Base-by-base conservation (phyloP, 2,329 filamentous ascomycete species). In the Alternaria sp. region DNA sequence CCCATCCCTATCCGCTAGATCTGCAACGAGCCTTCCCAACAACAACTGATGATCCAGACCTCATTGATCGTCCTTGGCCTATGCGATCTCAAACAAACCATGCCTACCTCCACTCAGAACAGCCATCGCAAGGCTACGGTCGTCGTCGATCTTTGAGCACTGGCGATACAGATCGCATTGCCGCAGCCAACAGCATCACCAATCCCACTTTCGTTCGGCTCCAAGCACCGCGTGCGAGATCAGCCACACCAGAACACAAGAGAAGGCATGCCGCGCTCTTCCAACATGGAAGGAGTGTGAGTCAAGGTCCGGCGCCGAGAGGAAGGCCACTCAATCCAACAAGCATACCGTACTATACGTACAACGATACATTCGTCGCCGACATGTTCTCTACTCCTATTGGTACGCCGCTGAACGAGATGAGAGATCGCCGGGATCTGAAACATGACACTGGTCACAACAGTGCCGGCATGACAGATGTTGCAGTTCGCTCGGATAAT, bases 91-190 rank as follows among this genome's bases (percentile, higher is more conserved):
- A 61, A 13, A 67, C 62, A 11, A 67, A 58, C 28, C 56, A 53
- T 5, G 40, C 52, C 12, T 56, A 36, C 50, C 30, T 59, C 40
- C 56, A 55, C 19, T 40, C 61, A n/a, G 28, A 50, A 19, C 63
- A 54, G 17, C 43, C 44, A 23, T 23, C n/a, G 4, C 70, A 51
- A 59, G 30, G 25, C 53, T 69, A 67, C 19, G 57, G 43, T 12
- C 74, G 75, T 45, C 72, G 73, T n/a, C 72, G 73, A 25, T 78
- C 76, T 13, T 66, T 74, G n/a, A 75, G 75, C 45, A 68, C 73
- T 44, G 57, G 67, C 23, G 72, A 70, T n/a, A 62, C 52, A 46
- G 67, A 71, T 23, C 67, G 57, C 26, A 55, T 66, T 36, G 62
- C 59, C 30, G 32, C 61, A 23, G 10, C 53, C 10, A 36, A 49